A percentile compares a stretch with the other conserved stretches of the same genome.
These are phyloP conservation scores for Eucalyptus caleyi DNA, from an alignment of 345 rosid species.

Conservation along the genomic window DNA sequence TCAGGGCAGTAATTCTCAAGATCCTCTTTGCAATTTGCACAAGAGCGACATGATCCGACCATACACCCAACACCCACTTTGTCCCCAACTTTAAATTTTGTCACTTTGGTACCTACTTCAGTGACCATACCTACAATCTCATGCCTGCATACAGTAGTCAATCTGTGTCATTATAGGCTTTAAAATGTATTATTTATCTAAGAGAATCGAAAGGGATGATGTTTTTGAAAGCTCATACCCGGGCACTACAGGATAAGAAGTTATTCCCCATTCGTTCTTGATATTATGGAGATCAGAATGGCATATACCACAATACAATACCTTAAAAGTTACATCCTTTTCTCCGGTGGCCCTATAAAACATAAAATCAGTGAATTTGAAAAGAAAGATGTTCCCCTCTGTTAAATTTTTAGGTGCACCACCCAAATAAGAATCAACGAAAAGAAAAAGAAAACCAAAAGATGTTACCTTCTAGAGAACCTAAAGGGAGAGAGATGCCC, in stretches of 20 bases:
- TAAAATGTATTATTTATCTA: background rate
- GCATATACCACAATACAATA: conserved; percentile 29
- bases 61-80: conserved; percentile 26
- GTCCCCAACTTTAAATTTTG: conserved; percentile 23
- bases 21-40: background rate
- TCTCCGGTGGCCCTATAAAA: conserved; percentile 7
- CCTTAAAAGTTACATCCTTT: conserved; percentile 17
- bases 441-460: background rate
- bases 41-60: conserved; percentile 10
- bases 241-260: conserved; percentile 30
- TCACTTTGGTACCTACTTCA: conserved; percentile 16
- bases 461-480: conserved; percentile 2
- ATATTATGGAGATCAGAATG: conserved; percentile 27
- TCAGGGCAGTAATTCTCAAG: conserved; percentile 1
- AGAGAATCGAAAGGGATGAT: background rate
- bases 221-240: background rate
- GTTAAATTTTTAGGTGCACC: background rate
- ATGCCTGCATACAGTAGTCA: conserved; percentile 1
- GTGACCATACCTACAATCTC: conserved; percentile 26
- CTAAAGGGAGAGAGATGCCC: background rate
- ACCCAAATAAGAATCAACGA: background rate
- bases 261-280: conserved; percentile 26
- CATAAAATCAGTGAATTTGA: background rate
- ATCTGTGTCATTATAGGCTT: background rate
- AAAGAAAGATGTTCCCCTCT: background rate